Conservation (phyloP, 139 green algal species). For the Eudorina sp. region DNA sequence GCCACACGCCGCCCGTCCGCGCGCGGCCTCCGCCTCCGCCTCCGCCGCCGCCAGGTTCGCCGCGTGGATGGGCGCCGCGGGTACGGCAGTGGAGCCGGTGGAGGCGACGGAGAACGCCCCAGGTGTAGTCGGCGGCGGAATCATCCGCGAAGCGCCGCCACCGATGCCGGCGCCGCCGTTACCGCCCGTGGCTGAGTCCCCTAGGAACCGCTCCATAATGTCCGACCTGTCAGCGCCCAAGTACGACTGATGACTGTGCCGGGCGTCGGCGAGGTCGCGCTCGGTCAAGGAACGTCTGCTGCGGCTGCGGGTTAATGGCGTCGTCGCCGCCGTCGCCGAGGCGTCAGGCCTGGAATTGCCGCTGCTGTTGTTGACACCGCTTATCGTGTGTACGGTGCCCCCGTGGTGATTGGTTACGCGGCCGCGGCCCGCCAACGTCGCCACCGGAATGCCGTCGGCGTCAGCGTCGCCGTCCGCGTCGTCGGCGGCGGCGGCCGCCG, state of each 20-base stretch:
- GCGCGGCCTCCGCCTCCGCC: neutral
- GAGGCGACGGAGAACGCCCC: neutral
- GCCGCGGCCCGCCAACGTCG: neutral
- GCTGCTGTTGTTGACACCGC: neutral
- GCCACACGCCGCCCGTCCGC: neutral
- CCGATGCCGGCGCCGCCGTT: neutral
- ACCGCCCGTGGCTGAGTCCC: neutral
- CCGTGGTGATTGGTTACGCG: neutral
- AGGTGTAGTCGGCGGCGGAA: neutral
- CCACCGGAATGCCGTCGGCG: neutral
- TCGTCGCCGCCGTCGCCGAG: neutral
- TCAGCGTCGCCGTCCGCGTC: neutral
- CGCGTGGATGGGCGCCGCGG: neutral
- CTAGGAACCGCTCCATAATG: neutral
- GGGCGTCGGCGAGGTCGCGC: neutral
- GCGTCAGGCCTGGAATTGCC: neutral
- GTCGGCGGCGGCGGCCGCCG: neutral
- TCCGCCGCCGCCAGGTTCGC: constrained; percentile 5
- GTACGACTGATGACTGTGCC: neutral
- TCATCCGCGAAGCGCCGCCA: neutral
- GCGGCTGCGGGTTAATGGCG: neutral
- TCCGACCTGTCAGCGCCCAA: neutral
- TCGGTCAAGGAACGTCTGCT: neutral
- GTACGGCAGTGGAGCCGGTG: neutral
- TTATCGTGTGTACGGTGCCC: too few species aligned